phyloP scores from a whole-genome alignment of 306 rosid genomes.

The Quercus mongolica region DNA sequence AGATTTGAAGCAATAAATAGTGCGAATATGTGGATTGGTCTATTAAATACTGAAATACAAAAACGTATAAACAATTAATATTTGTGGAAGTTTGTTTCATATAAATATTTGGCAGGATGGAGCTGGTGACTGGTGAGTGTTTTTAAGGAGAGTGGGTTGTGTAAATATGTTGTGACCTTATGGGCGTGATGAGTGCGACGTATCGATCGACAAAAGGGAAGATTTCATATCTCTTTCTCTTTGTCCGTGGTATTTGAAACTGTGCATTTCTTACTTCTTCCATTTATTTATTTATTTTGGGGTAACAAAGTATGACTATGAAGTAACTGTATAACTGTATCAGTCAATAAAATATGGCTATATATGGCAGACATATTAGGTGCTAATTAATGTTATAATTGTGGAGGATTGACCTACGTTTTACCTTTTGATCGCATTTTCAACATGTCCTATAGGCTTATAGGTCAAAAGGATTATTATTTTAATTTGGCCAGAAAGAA shows the following conservation, averaged over 20 bases:
- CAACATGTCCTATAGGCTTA: neutral
- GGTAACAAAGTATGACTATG: no score
- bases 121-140: conserved; percentile 24
- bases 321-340: neutral
- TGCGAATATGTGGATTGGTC: conserved; percentile 31
- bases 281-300: neutral
- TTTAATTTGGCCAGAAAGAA: neutral
- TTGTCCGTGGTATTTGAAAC: conserved; percentile 15
- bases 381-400: conserved; percentile 1
- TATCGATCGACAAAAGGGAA: conserved; percentile 77
- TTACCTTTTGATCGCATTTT: neutral
- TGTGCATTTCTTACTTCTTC: neutral
- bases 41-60: conserved; percentile 37
- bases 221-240: conserved; percentile 41
- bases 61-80: conserved; percentile 19
- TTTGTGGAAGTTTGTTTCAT: conserved; percentile 56
- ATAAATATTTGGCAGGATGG: conserved; percentile 15
- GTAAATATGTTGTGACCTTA: conserved; percentile 16
- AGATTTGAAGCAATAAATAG: conserved; percentile 52
- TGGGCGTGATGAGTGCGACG: conserved; percentile 99
- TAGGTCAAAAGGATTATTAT: conserved; percentile 29
- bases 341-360: conserved; percentile 15
- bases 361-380: neutral
- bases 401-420: conserved; percentile 35
- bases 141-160: conserved; percentile 23